Evolutionary conservation across 2,329 filamentous ascomycete genomes (phyloP), one percentile per base, ranked within the genome.

Genomic region (Grosmannia serpens): DNA sequence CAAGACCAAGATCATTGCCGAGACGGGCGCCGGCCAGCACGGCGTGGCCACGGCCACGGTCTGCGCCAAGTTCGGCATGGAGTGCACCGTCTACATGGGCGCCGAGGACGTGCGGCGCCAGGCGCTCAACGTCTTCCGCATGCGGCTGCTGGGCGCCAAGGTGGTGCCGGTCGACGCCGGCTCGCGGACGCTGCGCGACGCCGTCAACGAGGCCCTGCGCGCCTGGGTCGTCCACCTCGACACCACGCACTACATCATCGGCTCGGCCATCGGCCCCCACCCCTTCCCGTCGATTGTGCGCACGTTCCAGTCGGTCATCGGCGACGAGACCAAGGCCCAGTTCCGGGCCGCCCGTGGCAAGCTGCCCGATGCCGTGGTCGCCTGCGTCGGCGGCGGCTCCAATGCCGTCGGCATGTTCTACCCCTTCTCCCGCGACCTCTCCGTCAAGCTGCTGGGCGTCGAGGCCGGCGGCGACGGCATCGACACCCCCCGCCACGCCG

Each of bases 371-470:
- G 94, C 91, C 1, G 91, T 99, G 26, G 90, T 99, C 20, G 94
- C 94, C 11, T 99, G 94, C 68, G 94, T 99, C 15, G 94, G 94
- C 58, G 94, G 94, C 65, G 94, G 94, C 60, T 91, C 86, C 70
- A 99, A 99, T 70, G 94, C 94, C 2, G 86, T 88, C 4, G 94
- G 94, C 75, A 99, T 97, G 91, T 99, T 99, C 77, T 95, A 92
- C 73, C 94, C 94, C 56, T 99, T 99, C 75, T 81, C 87, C 62
- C 84, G 90, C 49, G 92, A 99, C 67, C 80, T 81, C 0, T 85
- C 80, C 61, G 94, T 99, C 61, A 91, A 91, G 74, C 81, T 96
- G 4, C 78, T 97, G 15, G 94, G 94, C 64, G 91, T 99, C 2
- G 94, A 99, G 76, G 94, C 94, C 15, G 94, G 90, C 46, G 94